Percentiles rank a stretch among this genome's conserved stretches.
Conservation (phyloP, 176 grass and related monocot species). For the Raddia guianensis region DNA sequence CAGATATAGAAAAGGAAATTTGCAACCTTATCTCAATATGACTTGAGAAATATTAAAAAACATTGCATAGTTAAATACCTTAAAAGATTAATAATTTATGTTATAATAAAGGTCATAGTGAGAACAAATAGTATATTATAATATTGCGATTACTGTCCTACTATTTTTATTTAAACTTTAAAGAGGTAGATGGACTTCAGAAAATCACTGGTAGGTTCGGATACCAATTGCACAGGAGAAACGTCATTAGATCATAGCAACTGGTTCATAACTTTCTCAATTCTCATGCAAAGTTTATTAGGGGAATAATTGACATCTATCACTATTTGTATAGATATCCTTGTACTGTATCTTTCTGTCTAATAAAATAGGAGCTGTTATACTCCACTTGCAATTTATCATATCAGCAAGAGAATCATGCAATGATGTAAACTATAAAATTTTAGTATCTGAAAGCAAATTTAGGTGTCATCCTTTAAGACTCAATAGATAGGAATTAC, state of each 20-base stretch:
- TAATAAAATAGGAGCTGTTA: neutral
- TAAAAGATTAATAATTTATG: neutral
- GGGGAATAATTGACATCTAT: neutral
- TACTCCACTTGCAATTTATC: neutral
- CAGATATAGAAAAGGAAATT: neutral
- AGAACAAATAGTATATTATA: neutral
- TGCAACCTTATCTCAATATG: neutral
- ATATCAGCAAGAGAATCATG: neutral
- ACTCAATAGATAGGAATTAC: neutral
- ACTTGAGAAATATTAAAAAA: neutral
- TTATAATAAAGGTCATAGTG: neutral
- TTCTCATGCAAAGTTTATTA: neutral
- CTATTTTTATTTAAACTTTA: constrained; percentile 6
- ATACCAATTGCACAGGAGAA: neutral
- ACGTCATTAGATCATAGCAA: neutral
- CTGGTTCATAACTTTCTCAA: constrained; percentile 12
- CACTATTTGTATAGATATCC: neutral
- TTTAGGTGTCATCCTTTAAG: neutral
- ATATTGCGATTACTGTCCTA: neutral
- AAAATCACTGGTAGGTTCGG: constrained; percentile 18
- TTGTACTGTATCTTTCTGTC: neutral
- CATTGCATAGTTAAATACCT: neutral
- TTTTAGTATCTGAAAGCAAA: neutral
- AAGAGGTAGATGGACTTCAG: neutral
- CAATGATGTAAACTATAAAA: neutral